A percentile compares a stretch with the other conserved stretches of the same genome.
These are phyloP conservation scores for Meyerozyma elateridarum DNA, from an alignment of 1,139 yeast species.

Conservation along the genomic window DNA sequence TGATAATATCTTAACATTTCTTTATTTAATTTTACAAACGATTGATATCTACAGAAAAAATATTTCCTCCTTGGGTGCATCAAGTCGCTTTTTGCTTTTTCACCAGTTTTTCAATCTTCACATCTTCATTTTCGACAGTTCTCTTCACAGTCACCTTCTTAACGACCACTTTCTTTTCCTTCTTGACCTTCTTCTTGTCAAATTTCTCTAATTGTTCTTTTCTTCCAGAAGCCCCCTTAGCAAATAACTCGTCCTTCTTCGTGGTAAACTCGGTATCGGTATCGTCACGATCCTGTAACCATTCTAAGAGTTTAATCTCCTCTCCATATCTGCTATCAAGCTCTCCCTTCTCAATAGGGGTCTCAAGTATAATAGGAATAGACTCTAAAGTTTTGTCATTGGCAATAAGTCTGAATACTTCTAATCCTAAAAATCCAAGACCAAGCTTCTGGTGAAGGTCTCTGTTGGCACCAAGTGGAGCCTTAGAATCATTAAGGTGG, in stretches of 20 bases:
- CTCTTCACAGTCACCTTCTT: conserved; percentile 11
- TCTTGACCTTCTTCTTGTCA: conserved; percentile 25
- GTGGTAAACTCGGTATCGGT: conserved; percentile 54
- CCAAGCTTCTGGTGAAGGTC: conserved; percentile 92
- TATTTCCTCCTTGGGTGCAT: background rate
- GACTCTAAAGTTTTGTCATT: conserved; percentile 57
- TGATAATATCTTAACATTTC: too few species aligned
- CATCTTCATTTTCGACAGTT: conserved; percentile 16
- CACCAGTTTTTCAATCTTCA: conserved; percentile 15
- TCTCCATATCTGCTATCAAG: conserved; percentile 66
- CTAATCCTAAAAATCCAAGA: conserved; percentile 82
- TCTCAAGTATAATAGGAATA: conserved; percentile 84
- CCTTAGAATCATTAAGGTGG: conserved; percentile 91
- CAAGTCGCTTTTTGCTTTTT: conserved; percentile 6
- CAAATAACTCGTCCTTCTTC: conserved; percentile 47
- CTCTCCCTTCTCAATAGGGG: conserved; percentile 62
- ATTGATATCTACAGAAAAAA: conserved; percentile 5
- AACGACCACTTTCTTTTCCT: conserved; percentile 14
- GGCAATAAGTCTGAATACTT: conserved; percentile 72
- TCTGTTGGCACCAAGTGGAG: conserved; percentile 84
- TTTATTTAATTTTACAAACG: conserved; percentile 2
- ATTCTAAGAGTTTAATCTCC: conserved; percentile 73
- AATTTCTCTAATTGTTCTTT: conserved; percentile 43
- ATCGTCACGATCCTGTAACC: conserved; percentile 51
- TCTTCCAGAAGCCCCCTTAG: conserved; percentile 56